Conservation (phyloP, 2,329 filamentous ascomycete genomes). For the Apiospora malaysiana region DNA sequence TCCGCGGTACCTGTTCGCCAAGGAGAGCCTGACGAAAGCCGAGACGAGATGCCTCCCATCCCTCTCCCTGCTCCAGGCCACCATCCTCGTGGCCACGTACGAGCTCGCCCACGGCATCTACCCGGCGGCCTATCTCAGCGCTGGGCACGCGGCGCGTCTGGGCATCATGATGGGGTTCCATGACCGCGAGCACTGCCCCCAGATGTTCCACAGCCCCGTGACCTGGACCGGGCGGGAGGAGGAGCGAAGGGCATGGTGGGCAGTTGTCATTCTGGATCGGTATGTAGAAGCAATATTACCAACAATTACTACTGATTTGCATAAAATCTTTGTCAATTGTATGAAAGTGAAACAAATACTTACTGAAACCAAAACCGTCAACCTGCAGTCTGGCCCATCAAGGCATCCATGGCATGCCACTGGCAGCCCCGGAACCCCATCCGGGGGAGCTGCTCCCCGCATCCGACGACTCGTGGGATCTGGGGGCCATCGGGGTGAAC, state of each 20-base stretch:
- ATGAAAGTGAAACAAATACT: background rate
- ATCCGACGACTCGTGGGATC: slow-evolving; percentile 36
- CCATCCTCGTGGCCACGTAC: slow-evolving; percentile 39
- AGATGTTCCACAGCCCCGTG: slow-evolving; percentile 25
- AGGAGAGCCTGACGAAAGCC: slow-evolving; percentile 28
- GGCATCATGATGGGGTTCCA: slow-evolving; percentile 24
- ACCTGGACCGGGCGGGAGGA: slow-evolving; percentile 42
- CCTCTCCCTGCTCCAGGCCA: slow-evolving; percentile 35
- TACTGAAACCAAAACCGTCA: background rate
- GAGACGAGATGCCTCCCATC: slow-evolving; percentile 34
- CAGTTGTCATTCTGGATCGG: slow-evolving; percentile 41
- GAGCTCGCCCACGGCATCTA: slow-evolving; percentile 44
- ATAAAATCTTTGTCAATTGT: background rate
- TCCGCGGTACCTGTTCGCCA: slow-evolving; percentile 25
- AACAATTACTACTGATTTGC: background rate
- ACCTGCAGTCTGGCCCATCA: slow-evolving; percentile 31
- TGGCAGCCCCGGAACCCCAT: slow-evolving; percentile 35
- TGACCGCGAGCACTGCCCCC: background rate
- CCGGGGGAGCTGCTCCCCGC: slow-evolving; percentile 37
- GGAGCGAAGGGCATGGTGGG: slow-evolving; percentile 42
- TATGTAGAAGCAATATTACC: slow-evolving; percentile 26
- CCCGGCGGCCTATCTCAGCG: slow-evolving; percentile 39
- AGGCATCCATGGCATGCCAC: slow-evolving; percentile 31
- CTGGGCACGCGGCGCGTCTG: slow-evolving; percentile 35
- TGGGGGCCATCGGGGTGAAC: slow-evolving; percentile 36